A percentile compares a stretch with the other conserved stretches of the same genome.
Conservation (phyloP, 2,329 filamentous ascomycete species). For the Phoma sp. region DNA sequence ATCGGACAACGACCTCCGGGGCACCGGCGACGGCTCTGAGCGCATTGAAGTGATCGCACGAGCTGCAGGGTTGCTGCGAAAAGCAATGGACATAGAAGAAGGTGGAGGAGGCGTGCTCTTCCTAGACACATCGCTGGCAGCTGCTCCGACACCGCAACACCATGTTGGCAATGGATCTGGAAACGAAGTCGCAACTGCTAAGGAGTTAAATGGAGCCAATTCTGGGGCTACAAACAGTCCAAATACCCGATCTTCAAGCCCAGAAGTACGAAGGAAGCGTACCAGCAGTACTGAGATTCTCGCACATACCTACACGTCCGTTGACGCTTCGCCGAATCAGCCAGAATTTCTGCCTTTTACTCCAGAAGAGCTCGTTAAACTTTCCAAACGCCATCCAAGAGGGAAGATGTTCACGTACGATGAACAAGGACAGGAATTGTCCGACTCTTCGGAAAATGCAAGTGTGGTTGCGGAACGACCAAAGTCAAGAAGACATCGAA, state of each 20-base stretch:
- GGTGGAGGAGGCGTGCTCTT: conserved; percentile 59
- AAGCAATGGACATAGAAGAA: conserved; percentile 54
- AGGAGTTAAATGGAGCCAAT: neutral
- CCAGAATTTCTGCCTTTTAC: conserved; percentile 47
- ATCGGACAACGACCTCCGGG: conserved; percentile 1
- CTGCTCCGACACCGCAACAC: neutral
- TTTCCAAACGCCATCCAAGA: conserved; percentile 27
- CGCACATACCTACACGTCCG: conserved; percentile 37
- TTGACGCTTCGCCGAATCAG: conserved; percentile 41
- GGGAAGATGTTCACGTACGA: conserved; percentile 17
- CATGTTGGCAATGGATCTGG: neutral
- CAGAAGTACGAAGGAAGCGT: conserved; percentile 36
- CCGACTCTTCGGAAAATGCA: conserved; percentile 8
- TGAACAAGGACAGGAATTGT: conserved; percentile 10
- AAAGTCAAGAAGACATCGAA: neutral
- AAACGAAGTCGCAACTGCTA: neutral
- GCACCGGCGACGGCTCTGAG: conserved; percentile 36
- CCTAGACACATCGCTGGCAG: conserved; percentile 40
- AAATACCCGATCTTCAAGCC: conserved; percentile 11
- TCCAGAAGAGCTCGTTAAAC: conserved; percentile 50
- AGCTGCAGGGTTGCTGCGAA: conserved; percentile 56
- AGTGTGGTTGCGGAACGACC: neutral
- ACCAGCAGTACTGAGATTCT: conserved; percentile 49
- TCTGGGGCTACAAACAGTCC: neutral
- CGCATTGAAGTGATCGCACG: conserved; percentile 55